Percentiles rank a stretch among this genome's conserved stretches.
phyloP scores from a whole-genome alignment of 1,284 basidiomycete genomes.

The Cutaneotrichosporon cavernicola region DNA sequence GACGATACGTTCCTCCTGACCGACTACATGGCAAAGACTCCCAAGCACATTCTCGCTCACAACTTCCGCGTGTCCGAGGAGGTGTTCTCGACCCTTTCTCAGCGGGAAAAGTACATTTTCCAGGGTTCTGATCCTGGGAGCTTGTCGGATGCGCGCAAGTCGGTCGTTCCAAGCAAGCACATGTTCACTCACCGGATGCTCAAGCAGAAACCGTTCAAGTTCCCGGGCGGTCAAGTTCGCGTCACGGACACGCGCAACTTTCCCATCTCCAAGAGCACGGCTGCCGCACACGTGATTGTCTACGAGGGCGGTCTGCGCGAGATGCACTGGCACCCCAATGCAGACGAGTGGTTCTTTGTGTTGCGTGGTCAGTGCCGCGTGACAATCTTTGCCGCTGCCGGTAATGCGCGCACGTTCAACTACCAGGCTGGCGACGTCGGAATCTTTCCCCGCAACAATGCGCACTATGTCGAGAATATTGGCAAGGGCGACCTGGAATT shows the following conservation, averaged over 20 bases:
- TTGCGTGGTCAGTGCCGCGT: slow-evolving; percentile 61
- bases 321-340: slow-evolving; percentile 68
- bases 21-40: slow-evolving; percentile 59
- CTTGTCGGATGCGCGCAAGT: slow-evolving; percentile 18
- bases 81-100: slow-evolving; percentile 55
- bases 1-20: slow-evolving; percentile 65
- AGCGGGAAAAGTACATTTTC: slow-evolving; percentile 65
- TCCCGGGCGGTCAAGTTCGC: slow-evolving; percentile 62
- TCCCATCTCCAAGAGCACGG: slow-evolving; percentile 60
- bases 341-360: slow-evolving; percentile 51
- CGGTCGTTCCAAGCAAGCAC: slow-evolving; percentile 23
- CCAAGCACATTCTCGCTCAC: slow-evolving; percentile 65
- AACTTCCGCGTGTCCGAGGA: slow-evolving; percentile 63
- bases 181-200: slow-evolving; percentile 37
- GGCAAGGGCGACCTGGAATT: slow-evolving; percentile 64
- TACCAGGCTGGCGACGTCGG: slow-evolving; percentile 67
- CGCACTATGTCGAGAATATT: slow-evolving; percentile 70
- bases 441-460: slow-evolving; percentile 56
- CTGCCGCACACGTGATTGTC: slow-evolving; percentile 66
- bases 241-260: slow-evolving; percentile 65
- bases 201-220: slow-evolving; percentile 52
- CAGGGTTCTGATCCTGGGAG: slow-evolving; percentile 49
- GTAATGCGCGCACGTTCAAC: slow-evolving; percentile 67
- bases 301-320: slow-evolving; percentile 66
- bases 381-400: slow-evolving; percentile 63